Base-by-base conservation (phyloP, 2,329 filamentous ascomycete genomes). In the Phoma sp. region DNA sequence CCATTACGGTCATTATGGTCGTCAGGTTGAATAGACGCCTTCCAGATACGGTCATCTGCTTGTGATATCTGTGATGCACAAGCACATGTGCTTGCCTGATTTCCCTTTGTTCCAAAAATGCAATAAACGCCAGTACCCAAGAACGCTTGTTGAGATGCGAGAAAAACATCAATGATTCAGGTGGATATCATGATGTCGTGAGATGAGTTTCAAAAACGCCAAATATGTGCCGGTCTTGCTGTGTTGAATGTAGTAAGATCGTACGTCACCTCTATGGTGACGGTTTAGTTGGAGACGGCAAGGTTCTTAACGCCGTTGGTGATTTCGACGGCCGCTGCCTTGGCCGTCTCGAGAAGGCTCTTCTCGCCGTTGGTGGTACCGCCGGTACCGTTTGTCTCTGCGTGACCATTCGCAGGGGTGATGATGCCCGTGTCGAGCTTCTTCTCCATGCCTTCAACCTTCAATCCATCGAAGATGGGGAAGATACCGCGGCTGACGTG, bases 401-500 rank as follows among this genome's bases (percentile, higher is more conserved):
- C 23, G 26, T 43, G 39, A 6, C 56, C 57, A n/a, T 59, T 56
- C 23, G 23, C 23, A 29, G 57, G 33, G 12, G 45, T 40, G 28
- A 40, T 52, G 11, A 51, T 51, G 12, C 56, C 59, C 25, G 48
- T 59, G 4, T 71, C 64, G 15, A 76, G 57, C 15, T 66, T 66
- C 53, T 79, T 76, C 2, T 90, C 84, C 42, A 92, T 77, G 57
- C 87, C 84, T 38, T 85, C 77, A n/a, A 91, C 86, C 56, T 84
- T 74, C 3, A 99, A 82, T 20, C 86, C 92, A 14, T 93, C 84
- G 73, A 99, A 95, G 21, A 98, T 81, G 38, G 90, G 84, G 74
- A 96, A 98, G 64, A 99, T 90, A 49, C 87, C 88, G 46, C 86
- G 83, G 49, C 86, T 86, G 66, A 92, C 83, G 74, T 96, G 92